These are phyloP conservation scores for Hypoxylon lenormandii DNA, from an alignment of 495 filamentous ascomycete genomes.

Conservation along the genomic window DNA sequence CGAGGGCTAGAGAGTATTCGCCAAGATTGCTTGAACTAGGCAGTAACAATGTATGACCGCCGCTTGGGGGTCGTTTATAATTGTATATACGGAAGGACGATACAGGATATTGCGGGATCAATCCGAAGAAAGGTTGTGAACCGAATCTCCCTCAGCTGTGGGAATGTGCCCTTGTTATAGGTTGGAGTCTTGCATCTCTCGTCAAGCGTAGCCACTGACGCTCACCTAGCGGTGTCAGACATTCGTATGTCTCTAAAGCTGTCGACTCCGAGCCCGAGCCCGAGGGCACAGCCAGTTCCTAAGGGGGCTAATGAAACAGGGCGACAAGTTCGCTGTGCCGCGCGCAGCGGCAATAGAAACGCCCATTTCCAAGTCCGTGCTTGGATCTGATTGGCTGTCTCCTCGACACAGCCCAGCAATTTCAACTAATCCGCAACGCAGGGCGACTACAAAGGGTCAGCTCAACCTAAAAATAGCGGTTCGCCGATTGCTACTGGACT, in stretches of 20 bases:
- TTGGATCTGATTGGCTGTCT: conserved; percentile 11
- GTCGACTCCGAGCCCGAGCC: conserved; percentile 9
- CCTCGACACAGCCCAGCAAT: conserved; percentile 12
- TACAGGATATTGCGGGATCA: neutral
- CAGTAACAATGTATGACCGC: neutral
- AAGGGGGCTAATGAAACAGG: conserved; percentile 9
- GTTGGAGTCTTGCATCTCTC: neutral
- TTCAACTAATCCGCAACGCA: neutral
- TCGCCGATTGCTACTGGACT: neutral
- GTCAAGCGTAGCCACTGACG: conserved; percentile 6
- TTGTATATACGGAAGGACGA: neutral
- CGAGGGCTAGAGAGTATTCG: neutral
- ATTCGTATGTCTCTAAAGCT: conserved; percentile 19
- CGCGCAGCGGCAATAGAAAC: conserved; percentile 32
- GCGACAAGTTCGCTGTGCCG: neutral
- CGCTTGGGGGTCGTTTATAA: neutral
- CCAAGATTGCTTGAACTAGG: neutral
- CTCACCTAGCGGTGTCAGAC: neutral
- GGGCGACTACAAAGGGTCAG: conserved; percentile 3
- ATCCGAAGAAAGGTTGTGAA: neutral
- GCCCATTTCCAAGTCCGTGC: neutral
- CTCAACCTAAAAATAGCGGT: conserved; percentile 24
- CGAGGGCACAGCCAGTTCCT: neutral
- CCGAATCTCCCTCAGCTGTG: neutral
- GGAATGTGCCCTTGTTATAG: conserved; percentile 3